Base-by-base conservation (phyloP, 2,329 filamentous ascomycete genomes). In the Ophidiomyces ophidiicola region DNA sequence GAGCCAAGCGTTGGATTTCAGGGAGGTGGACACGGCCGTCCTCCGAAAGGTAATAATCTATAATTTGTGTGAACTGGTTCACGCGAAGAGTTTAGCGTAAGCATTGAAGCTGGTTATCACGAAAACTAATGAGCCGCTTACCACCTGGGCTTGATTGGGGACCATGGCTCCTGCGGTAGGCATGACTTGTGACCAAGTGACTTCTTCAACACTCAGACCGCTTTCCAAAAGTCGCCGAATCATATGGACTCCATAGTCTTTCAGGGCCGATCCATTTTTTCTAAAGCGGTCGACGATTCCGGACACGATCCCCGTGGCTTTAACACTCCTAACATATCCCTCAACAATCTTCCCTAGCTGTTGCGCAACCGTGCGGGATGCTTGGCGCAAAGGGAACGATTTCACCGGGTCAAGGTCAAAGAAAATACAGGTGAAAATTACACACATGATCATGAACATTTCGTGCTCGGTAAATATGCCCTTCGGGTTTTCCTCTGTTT, bases 101-200 rank as follows among this genome's bases (percentile, higher is more conserved):
- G 19, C 15, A 35, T 12, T 3, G 7, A 6, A 26, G 6, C 6
- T 15, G 17, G 11, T 25, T 25, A 8, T 6, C 15, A 6, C 24
- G n/a, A 59, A 53, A 33, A n/a, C n/a, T n/a, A n/a, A n/a, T n/a
- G n/a, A 10, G 50, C 51, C 8, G 50, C 51, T 30, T 41, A 45
- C 44, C 25, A 43, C 45, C 39, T 47, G 15, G 44, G 46, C 14
- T 54, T 86, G 79, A 50, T 76, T 82, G 1, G 82, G 76, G 5
- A 82, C 76, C 56, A 80, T 71, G 1, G 77, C 72, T 3, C 70
- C 70, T 0, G 76, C 74, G 0, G 76, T 76, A 0, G 82, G 81
- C 34, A 86, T 51, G 26, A 86, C 70, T 53, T 83, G 77, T 17
- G 70, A 71, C 73, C 76, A 83, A 0, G 80, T 75, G 44, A 86